These are phyloP conservation scores for Saussurea involucrata DNA, from an alignment of 129 eudicot species.

Conservation along the genomic window DNA sequence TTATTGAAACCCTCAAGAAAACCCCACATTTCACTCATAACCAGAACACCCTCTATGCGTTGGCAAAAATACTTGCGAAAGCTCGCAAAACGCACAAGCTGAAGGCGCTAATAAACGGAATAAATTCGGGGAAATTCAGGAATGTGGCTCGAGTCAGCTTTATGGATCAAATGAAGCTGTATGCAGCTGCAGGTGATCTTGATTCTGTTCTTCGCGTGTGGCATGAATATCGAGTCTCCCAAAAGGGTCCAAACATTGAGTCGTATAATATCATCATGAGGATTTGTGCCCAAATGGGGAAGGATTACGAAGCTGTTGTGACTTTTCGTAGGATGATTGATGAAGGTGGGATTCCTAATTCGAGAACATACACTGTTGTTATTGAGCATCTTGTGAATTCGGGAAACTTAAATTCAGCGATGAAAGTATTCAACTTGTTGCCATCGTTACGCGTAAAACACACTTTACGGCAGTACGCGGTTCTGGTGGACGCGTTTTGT, in stretches of 20 bases:
- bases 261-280: conserved; percentile 71
- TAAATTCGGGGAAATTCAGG: conserved; percentile 59
- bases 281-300: conserved; percentile 53
- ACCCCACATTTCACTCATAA: conserved; percentile 61
- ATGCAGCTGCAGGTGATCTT: conserved; percentile 65
- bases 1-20: conserved; percentile 57
- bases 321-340: conserved; percentile 59
- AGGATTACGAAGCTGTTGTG: conserved; percentile 63
- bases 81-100: conserved; percentile 45
- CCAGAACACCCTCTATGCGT: conserved; percentile 59
- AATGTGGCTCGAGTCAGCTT: conserved; percentile 53
- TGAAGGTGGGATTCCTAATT: conserved; percentile 78
- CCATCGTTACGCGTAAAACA: conserved; percentile 62
- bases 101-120: conserved; percentile 55
- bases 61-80: conserved; percentile 76
- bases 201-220: conserved; percentile 59
- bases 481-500: conserved; percentile 52
- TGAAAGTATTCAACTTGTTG: conserved; percentile 48
- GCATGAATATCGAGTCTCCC: conserved; percentile 56
- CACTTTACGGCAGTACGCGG: conserved; percentile 59
- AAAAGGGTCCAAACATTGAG: conserved; percentile 55
- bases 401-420: conserved; percentile 50
- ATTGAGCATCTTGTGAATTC: conserved; percentile 69
- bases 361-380: conserved; percentile 66
- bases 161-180: conserved; percentile 79